Evolutionary conservation across 306 rosid species (phyloP), one percentile per base, ranked within the genome.

Genomic region (Spatholobus suberectus): DNA sequence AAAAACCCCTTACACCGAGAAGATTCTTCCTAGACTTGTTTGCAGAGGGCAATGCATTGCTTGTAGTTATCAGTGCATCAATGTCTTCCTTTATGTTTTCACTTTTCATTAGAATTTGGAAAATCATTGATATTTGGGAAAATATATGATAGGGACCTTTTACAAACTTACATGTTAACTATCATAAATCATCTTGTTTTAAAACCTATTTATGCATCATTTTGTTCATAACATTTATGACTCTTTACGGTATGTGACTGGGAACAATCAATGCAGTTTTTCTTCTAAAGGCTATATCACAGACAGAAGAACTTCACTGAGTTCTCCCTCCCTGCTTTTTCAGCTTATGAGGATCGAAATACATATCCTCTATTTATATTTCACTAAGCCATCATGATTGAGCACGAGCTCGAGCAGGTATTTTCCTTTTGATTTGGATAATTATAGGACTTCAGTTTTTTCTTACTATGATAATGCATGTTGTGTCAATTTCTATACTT

Each of bases 31-130:
- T 62, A 52, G 20, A 65, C 55, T 52, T 43, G 81, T 76, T 15
- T 57, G 70, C 70, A 32, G 23, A 54, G 23, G 68, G 75, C 62
- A 59, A 23, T 75, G 14, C 32, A 71, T 62, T 80, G 23, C 70
- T 70, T 72, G 34, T 69, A 40, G 68, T 37, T 61, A 40, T 69
- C 49, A 21, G 21, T 29, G 32, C n/a, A n/a, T n/a, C n/a, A n/a
- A n/a, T 13, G 65, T 49, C 37, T 35, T 13, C 10, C 51, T 75
- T 51, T 77, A 29, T 55, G 65, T 55, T 81, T 62, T 17, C 20
- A 66, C 34, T 67, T 57, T 57, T n/a, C 44, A 44, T 68, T 18
- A 14, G 62, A 51, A 8, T 21, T 32, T 37, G 43, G 52, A 32
- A 41, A 49, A 29, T 51, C 40, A 35, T 35, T 20, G 35, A 61